phyloP scores from a whole-genome alignment of 345 rosid genomes.

The Salix arbutifolia region DNA sequence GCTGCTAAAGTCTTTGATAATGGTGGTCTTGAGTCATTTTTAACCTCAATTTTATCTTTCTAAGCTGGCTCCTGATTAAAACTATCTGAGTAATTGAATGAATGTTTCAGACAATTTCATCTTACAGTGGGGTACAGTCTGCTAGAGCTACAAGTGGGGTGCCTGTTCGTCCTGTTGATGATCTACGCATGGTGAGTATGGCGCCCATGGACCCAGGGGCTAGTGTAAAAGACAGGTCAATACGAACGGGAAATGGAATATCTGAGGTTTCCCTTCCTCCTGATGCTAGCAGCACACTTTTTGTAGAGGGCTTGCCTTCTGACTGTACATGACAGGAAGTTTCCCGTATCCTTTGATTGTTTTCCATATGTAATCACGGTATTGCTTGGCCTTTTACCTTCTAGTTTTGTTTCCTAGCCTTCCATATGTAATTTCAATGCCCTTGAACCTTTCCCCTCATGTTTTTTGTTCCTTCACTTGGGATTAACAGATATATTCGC shows the following conservation, averaged over 20 bases:
- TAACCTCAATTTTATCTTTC: background rate
- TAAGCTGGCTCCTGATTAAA: background rate
- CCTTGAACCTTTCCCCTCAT: background rate
- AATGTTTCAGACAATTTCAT: slow-evolving; percentile 43
- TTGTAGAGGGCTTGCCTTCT: slow-evolving; percentile 63
- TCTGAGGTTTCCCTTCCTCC: slow-evolving; percentile 55
- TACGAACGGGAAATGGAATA: slow-evolving; percentile 45
- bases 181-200: slow-evolving; percentile 31
- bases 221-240: slow-evolving; percentile 34
- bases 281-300: slow-evolving; percentile 53
- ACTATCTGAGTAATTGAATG: slow-evolving; percentile 3
- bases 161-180: slow-evolving; percentile 39
- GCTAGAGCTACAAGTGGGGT: slow-evolving; percentile 39
- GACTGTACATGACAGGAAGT: slow-evolving; percentile 55
- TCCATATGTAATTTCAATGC: background rate
- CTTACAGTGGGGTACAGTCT: slow-evolving; percentile 46
- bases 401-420: slow-evolving; percentile 7
- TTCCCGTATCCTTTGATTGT: slow-evolving; percentile 50
- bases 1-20: background rate
- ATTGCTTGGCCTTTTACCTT: slow-evolving; percentile 5
- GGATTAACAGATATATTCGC: slow-evolving; percentile 52
- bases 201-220: slow-evolving; percentile 38
- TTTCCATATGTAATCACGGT: background rate
- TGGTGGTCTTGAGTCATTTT: background rate
- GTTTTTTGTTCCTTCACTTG: slow-evolving; percentile 38